Base-by-base conservation (phyloP, 768 basidiomycete species). In the Tylopilus sp. region DNA sequence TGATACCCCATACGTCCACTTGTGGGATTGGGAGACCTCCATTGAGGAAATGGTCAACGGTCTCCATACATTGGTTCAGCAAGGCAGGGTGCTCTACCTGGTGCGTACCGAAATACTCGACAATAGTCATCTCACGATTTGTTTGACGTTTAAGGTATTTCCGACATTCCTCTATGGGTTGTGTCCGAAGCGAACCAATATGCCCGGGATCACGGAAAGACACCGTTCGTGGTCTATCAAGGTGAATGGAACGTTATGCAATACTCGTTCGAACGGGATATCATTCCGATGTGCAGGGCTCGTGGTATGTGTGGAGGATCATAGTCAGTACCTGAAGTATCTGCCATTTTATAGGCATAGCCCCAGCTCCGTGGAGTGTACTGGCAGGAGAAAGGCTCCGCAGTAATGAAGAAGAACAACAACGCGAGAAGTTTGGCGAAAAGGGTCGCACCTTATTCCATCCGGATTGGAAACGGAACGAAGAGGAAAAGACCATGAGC, bases 1-100 rank as follows among this genome's bases (percentile, higher is more conserved):
- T 59, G 80, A 82, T 53, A 73, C 82, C 49, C 58, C 81, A 21
- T 81, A 82, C 57, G 57, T 81, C 1, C 80, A 82, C 55, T 78
- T 71, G 69, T 73, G 75, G 78, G 76, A 79, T 73, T 75, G 68
- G 51, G 62, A 71, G 3, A 75, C 74, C 1, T 70, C 69, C 2
- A 70, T 78, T 31, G 67, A 73, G 44, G 78, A 79, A 56, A 55
- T 77, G 11, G 76, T 78, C 77, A 71, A 72, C 31, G 60, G 63
- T 13, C 62, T 80, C 9, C 73, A 79, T 57, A 65, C 61, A 9
- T 61, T 78, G n/a, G 74, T 78, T 47, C 66, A 65, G 28, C 56
- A 61, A 39, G 74, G 75, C 44, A 79, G 78, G 51, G 75, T 76
- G 2, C 62, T 73, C n/a, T 76, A 78, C 49, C 68, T 75, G 22